These are phyloP conservation scores for Orbilia javanica DNA, from an alignment of 2,329 filamentous ascomycete genomes.

Conservation along the genomic window DNA sequence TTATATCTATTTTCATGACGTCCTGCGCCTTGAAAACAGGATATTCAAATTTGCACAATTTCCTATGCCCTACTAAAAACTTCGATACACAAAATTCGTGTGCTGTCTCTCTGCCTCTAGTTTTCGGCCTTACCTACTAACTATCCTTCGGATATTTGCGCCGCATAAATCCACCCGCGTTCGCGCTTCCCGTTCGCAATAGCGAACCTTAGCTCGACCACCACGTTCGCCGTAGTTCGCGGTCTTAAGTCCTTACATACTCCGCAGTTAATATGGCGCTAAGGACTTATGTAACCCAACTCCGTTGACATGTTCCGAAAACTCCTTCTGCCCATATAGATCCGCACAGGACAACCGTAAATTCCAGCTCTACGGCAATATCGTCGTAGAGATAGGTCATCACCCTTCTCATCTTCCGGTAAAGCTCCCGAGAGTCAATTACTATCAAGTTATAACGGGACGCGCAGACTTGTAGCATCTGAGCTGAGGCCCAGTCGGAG, in stretches of 20 bases:
- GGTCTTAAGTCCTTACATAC: constrained; percentile 10
- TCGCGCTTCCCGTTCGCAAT: constrained; percentile 6
- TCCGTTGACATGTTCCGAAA: constrained; percentile 11
- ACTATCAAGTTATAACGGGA: no score
- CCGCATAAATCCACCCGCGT: constrained; percentile 6
- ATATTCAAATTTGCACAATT: not conserved
- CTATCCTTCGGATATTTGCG: constrained; percentile 3
- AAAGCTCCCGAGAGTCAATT: no score
- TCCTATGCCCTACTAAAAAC: not conserved
- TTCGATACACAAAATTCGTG: not conserved
- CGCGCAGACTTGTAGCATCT: no score
- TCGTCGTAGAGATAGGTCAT: no score
- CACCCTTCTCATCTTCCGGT: no score
- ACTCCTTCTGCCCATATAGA: not conserved
- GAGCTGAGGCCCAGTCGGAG: no score
- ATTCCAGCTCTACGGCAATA: no score
- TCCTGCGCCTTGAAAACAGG: not conserved
- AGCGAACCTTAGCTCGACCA: not conserved
- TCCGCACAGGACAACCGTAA: not conserved
- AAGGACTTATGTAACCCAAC: constrained; percentile 14
- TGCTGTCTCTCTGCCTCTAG: not conserved
- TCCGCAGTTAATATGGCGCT: not conserved
- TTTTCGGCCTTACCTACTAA: not conserved
- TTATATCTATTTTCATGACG: no score
- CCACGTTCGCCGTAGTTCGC: constrained; percentile 5